Evolutionary conservation across 768 basidiomycete genomes (phyloP).

Genomic region (Lentinula boryana): DNA sequence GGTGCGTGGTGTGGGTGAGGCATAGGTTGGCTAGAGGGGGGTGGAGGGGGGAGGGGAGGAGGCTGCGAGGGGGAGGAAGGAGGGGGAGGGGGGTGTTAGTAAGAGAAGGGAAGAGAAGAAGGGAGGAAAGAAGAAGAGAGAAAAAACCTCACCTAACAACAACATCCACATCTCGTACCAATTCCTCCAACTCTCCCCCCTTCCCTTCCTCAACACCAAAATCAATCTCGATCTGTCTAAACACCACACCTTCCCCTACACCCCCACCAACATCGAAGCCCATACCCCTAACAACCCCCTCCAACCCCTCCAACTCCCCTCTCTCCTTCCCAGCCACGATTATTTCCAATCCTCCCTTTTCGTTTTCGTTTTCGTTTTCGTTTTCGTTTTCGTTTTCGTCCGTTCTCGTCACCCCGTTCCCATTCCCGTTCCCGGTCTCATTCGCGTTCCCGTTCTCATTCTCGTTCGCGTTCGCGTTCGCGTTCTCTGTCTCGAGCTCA

Average conservation of each 20-base stretch:
- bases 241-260: no score
- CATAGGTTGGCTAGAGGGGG: slow-evolving; percentile 66
- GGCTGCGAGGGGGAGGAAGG: slow-evolving; percentile 31
- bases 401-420: no score
- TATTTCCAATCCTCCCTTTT: slow-evolving; percentile 37
- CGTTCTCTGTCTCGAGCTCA: no score
- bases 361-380: no score
- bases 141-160: slow-evolving; percentile 62
- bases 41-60: slow-evolving; percentile 78
- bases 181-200: slow-evolving; percentile 28
- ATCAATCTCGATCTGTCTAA: no score
- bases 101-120: background rate
- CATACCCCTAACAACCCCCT: background rate
- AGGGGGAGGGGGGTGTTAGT: background rate
- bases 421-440: no score
- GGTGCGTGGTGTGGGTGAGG: slow-evolving; percentile 60
- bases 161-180: slow-evolving; percentile 66
- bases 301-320: background rate
- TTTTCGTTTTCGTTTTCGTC: no score
- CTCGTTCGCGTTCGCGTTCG: no score
- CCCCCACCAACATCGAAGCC: no score
- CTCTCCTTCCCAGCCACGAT: slow-evolving; percentile 32
- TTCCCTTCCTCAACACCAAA: slow-evolving; percentile 21
- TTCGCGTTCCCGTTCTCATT: no score
- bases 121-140: background rate